Base-by-base conservation (phyloP, 2,329 filamentous ascomycete species). In the Aspergillus caelatus region DNA sequence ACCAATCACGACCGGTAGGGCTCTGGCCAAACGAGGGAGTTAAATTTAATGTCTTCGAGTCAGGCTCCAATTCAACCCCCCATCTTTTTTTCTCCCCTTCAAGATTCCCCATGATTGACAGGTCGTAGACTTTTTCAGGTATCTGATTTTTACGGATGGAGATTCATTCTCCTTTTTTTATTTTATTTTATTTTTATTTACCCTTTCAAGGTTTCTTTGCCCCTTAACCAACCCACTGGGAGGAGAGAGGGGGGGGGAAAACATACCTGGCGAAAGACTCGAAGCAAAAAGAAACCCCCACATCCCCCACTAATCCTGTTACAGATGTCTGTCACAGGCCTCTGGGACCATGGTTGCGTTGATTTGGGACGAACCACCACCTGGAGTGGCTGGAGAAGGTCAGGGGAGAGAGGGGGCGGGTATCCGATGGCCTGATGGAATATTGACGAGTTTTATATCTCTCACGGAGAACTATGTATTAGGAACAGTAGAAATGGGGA, bases 251-350 rank as follows among this genome's bases (percentile, higher is more conserved):
- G 30, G 21, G 12, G 43, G 43, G 57, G 16, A 54, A 57, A 61
- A 23, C 21, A 60, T 50, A 36, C 41, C 50, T 32, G 19, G 30
- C 19, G 48, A 52, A 52, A n/a, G 48, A 52, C 48, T n/a, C 14
- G 26, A 19, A 26, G 21, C 21, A 48, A 50, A 32, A 52, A 52
- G 28, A 11, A 32, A 52, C 48, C 53, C 36, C 60, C 58, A 60
- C 57, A 53, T 52, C 61, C 59, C 59, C 57, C 46, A 62, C 65
- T 66, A 63, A 52, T 32, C 58, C 60, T 14, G 43, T 56, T 64
- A 21, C 53, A 62, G 62, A 36, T 56, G 48, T 59, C 60, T 67
- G 65, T 68, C 61, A 67, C 65, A 64, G 62, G 61, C 62, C 57
- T 59, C 54, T 57, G 61, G 62, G 64, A 63, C 67, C 67, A 67